These are phyloP conservation scores for Dimocarpus longan DNA, from an alignment of 345 rosid genomes.

Conservation along the genomic window DNA sequence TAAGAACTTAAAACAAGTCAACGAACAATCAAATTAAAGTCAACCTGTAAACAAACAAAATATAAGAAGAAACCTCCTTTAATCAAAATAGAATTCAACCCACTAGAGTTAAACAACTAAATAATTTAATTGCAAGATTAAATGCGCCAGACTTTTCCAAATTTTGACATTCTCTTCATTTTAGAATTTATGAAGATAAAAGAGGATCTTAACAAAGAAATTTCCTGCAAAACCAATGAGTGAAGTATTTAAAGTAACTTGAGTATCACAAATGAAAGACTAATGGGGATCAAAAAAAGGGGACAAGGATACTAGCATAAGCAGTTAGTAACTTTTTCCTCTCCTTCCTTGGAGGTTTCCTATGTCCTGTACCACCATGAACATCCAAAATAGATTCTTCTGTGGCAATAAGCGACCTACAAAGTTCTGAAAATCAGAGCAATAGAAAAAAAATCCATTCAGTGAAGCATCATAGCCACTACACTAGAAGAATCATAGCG, in stretches of 20 bases:
- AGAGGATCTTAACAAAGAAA: not conserved
- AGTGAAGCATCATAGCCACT: slow-evolving; percentile 30
- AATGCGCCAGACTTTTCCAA: not conserved
- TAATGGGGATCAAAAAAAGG: not conserved
- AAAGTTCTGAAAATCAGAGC: slow-evolving; percentile 47
- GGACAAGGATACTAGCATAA: slow-evolving; percentile 49
- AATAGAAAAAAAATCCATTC: slow-evolving; percentile 27
- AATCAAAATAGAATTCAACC: not conserved
- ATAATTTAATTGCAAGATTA: not conserved
- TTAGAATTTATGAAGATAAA: slow-evolving; percentile 3
- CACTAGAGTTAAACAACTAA: not conserved
- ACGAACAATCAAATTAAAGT: slow-evolving; percentile 10
- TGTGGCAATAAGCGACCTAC: slow-evolving; percentile 43
- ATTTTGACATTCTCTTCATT: not conserved
- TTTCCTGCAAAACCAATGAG: not conserved
- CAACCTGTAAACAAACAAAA: slow-evolving; percentile 15
- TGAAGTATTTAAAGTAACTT: not conserved
- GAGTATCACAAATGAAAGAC: not conserved
- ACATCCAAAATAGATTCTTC: slow-evolving; percentile 34
- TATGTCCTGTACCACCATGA: slow-evolving; percentile 38
- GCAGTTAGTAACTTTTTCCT: slow-evolving; percentile 49
- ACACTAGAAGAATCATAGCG: slow-evolving; percentile 12
- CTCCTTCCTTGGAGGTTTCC: slow-evolving; percentile 62
- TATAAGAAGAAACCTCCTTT: not conserved
- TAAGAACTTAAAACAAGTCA: slow-evolving; percentile 35